Evolutionary conservation across 192 early-diverging fungal genomes (phyloP).

Genomic region (Jimgerdemannia lactiflua): DNA sequence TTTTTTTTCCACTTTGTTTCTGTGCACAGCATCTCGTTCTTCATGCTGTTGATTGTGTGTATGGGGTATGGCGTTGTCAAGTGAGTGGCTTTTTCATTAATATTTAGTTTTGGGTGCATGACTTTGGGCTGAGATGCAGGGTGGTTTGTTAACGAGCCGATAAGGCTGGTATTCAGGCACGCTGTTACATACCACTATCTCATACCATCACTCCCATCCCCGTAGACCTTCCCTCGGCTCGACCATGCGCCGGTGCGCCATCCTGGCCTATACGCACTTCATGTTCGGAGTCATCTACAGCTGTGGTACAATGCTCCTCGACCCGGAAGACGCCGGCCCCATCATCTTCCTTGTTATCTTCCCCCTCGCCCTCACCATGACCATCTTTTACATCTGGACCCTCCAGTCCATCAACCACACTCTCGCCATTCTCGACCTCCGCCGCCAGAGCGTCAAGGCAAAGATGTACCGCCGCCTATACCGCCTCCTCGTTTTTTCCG

Average conservation of each 20-base stretch:
- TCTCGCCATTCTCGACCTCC: conserved; percentile 68
- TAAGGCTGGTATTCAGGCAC: too few species aligned
- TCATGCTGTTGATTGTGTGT: conserved; percentile 93
- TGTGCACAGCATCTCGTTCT: conserved; percentile 80
- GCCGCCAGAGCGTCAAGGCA: conserved; percentile 87
- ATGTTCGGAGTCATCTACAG: conserved; percentile 86
- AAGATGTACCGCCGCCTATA: conserved; percentile 87
- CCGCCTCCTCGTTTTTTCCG: conserved; percentile 73
- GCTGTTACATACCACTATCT: too few species aligned
- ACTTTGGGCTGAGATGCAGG: too few species aligned
- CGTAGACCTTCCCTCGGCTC: conserved; percentile 80
- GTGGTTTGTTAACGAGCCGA: too few species aligned
- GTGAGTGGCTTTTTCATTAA: conserved; percentile 42
- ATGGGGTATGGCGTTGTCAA: conserved; percentile 97
- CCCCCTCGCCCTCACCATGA: conserved; percentile 89
- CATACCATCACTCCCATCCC: conserved; percentile 4
- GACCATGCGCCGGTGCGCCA: conserved; percentile 85
- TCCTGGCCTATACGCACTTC: conserved; percentile 81
- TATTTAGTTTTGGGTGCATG: too few species aligned
- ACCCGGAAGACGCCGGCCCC: conserved; percentile 63
- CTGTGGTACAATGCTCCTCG: conserved; percentile 71
- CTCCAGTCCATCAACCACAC: conserved; percentile 79
- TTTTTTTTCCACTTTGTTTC: background rate
- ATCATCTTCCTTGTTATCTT: conserved; percentile 79
- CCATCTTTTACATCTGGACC: conserved; percentile 93